Percentiles rank a stretch among this genome's conserved stretches.
Conservation (phyloP, 306 rosid genomes). For the Cicer yamashitae region DNA sequence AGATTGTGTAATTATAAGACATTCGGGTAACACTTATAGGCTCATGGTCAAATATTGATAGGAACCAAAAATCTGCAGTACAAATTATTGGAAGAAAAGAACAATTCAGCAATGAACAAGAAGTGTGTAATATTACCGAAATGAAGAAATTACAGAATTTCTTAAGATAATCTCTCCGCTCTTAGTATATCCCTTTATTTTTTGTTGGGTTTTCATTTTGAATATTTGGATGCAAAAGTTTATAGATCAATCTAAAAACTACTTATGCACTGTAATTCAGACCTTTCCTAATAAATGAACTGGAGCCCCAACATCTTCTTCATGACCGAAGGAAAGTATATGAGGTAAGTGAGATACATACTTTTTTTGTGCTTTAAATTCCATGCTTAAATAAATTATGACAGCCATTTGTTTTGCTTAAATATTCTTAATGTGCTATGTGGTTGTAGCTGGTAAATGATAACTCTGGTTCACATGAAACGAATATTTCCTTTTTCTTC, state of each 20-base stretch:
- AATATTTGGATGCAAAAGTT: conserved; percentile 39
- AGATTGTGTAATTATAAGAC: conserved; percentile 16
- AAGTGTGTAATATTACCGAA: too few relatives aligned
- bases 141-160: too few relatives aligned
- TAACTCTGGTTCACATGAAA: conserved; percentile 19
- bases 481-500: conserved; percentile 24
- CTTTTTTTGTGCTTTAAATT: conserved; percentile 21
- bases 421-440: conserved; percentile 27
- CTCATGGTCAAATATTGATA: background rate
- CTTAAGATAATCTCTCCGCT: conserved; percentile 26
- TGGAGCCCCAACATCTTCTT: conserved; percentile 96
- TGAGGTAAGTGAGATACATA: conserved; percentile 60
- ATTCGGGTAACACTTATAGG: conserved; percentile 15
- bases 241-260: conserved; percentile 47
- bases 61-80: too few relatives aligned
- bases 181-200: conserved; percentile 4
- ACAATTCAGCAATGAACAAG: too few relatives aligned
- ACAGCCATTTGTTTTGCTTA: background rate
- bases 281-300: conserved; percentile 86
- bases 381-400: conserved; percentile 7
- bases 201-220: conserved; percentile 25
- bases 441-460: conserved; percentile 27
- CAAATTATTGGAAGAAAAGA: too few relatives aligned
- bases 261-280: conserved; percentile 61
- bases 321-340: conserved; percentile 95